Evolutionary conservation across 805 yeast species (phyloP).

Genomic region (Candida maesae): DNA sequence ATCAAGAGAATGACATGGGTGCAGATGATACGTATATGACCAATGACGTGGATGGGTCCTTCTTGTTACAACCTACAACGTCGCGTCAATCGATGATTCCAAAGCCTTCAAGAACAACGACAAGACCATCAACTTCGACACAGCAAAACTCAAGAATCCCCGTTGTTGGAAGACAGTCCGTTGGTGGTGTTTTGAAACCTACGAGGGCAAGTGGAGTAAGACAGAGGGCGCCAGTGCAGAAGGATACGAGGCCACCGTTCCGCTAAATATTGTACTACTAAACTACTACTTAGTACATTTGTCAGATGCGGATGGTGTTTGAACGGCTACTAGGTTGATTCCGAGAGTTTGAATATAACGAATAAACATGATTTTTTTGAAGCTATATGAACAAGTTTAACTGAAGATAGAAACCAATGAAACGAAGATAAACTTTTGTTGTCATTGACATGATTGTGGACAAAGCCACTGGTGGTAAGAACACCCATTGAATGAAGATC

Average conservation of each 20-base stretch:
- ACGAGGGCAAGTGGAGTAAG: conserved; percentile 23
- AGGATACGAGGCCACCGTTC: conserved; percentile 25
- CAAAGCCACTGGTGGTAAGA: too few relatives aligned
- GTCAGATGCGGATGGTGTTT: too few relatives aligned
- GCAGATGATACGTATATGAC: conserved; percentile 30
- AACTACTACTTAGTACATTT: too few relatives aligned
- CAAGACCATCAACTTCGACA: too few relatives aligned
- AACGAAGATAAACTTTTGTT: too few relatives aligned
- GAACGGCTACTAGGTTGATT: too few relatives aligned
- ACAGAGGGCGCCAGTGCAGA: conserved; percentile 13
- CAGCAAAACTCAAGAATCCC: conserved; percentile 10
- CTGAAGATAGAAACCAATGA: too few relatives aligned
- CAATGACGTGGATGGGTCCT: conserved; percentile 30
- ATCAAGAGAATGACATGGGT: conserved; percentile 6
- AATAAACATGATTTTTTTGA: neutral
- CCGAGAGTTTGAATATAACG: neutral
- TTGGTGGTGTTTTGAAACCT: conserved; percentile 19
- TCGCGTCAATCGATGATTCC: too few relatives aligned
- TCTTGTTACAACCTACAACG: conserved; percentile 26
- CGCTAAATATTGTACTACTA: conserved; percentile 7
- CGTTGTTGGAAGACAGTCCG: conserved; percentile 9
- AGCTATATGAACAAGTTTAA: too few relatives aligned
- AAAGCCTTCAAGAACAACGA: too few relatives aligned
- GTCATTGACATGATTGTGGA: too few relatives aligned
- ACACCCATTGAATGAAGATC: too few relatives aligned